Evolutionary conservation across 192 early-diverging fungal species (phyloP).

Genomic region (Thoreauomyces humboldtii): DNA sequence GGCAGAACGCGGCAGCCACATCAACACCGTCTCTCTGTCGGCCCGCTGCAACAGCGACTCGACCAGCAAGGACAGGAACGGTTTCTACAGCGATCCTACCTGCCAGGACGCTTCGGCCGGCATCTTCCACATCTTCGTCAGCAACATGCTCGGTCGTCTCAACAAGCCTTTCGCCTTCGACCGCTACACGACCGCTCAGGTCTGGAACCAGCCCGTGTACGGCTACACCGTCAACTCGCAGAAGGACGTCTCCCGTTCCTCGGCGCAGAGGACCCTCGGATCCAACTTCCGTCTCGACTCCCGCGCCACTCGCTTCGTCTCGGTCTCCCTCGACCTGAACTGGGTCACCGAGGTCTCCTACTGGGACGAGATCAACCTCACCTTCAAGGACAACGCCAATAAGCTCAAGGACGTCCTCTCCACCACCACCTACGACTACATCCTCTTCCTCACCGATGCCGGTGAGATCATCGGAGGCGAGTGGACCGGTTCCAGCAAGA

Average conservation of each 20-base stretch:
- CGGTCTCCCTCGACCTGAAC: neutral
- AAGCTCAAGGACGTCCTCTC: neutral
- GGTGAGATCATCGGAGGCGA: slow-evolving; percentile 14
- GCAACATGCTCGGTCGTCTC: neutral
- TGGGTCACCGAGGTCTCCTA: neutral
- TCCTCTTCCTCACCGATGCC: neutral
- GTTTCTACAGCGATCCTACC: neutral
- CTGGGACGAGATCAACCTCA: slow-evolving; percentile 7
- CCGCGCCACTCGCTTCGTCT: neutral
- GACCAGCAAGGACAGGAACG: neutral
- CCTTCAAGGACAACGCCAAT: neutral
- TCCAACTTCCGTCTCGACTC: neutral
- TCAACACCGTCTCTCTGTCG: neutral
- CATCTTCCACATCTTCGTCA: slow-evolving; percentile 3
- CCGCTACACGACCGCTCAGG: slow-evolving; percentile 3
- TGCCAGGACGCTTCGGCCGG: slow-evolving; percentile 1
- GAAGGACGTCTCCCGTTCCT: neutral
- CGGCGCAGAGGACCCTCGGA: neutral
- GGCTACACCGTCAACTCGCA: neutral
- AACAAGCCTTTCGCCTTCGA: slow-evolving; percentile 4
- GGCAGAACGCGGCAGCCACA: slow-evolving; percentile 1
- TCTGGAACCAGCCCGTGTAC: slow-evolving; percentile 19
- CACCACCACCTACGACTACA: slow-evolving; percentile 1
- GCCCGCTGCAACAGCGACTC: neutral
- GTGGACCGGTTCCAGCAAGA: neutral